phyloP scores from a whole-genome alignment of 345 rosid genomes.

The Gossypium arboreum region DNA sequence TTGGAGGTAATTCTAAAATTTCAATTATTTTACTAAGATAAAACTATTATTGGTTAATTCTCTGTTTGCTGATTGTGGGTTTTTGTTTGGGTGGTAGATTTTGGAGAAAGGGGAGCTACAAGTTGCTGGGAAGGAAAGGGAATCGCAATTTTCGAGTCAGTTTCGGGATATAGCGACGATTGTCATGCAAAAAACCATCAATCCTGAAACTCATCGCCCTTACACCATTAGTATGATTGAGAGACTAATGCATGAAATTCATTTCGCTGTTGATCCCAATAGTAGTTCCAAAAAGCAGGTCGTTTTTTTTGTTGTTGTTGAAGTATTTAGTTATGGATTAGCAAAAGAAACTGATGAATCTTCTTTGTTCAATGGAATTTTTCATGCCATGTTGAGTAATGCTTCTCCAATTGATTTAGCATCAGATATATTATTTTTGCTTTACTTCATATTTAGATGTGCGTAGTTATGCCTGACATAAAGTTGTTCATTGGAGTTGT shows the following conservation, averaged over 20 bases:
- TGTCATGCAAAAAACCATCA: constrained; percentile 93
- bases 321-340: not conserved
- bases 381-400: not conserved
- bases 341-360: not conserved
- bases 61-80: not conserved
- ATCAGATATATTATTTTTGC: not conserved
- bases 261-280: constrained; percentile 87
- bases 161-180: constrained; percentile 92
- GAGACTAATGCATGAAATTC: constrained; percentile 90
- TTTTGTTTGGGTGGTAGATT: constrained; percentile 38
- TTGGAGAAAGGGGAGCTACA: constrained; percentile 97
- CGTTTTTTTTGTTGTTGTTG: not conserved
- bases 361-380: not conserved
- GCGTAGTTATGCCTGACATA: not conserved
- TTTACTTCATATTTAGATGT: not conserved
- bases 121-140: constrained; percentile 98
- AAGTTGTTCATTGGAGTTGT: not conserved
- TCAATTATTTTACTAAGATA: not conserved
- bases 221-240: constrained; percentile 94
- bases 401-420: not conserved
- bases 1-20: constrained; percentile 49
- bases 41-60: not conserved
- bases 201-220: constrained; percentile 89
- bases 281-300: constrained; percentile 96
- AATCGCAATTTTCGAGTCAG: constrained; percentile 82